Percentiles rank a stretch among this genome's conserved stretches.
Conservation (phyloP, 345 rosid genomes). For the Noccaea bulbosa region DNA sequence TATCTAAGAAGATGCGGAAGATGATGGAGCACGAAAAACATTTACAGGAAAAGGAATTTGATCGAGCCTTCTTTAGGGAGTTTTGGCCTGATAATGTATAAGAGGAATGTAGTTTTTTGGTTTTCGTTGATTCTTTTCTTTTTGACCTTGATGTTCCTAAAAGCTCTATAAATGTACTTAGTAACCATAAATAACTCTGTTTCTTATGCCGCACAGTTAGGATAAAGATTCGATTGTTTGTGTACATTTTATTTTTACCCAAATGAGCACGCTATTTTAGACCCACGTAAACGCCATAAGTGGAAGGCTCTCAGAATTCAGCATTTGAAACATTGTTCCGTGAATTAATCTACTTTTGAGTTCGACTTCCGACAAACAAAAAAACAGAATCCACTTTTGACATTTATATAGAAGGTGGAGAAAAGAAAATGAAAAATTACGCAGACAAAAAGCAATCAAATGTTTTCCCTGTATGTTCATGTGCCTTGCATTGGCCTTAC, state of each 20-base stretch:
- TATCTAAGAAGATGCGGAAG: slow-evolving; percentile 75
- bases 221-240: not conserved
- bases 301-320: not conserved
- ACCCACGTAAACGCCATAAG: not conserved
- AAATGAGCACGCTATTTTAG: not conserved
- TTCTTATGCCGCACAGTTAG: not conserved
- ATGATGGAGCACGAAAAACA: slow-evolving; percentile 66
- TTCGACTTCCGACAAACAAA: not conserved
- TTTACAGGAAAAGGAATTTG: slow-evolving; percentile 73
- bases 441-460: slow-evolving; percentile 4
- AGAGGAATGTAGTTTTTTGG: slow-evolving; percentile 27
- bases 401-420: not conserved
- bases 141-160: slow-evolving; percentile 2
- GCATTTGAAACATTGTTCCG: not conserved
- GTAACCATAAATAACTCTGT: not conserved
- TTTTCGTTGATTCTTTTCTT: not conserved
- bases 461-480: slow-evolving; percentile 24
- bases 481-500: slow-evolving; percentile 24
- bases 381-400: not conserved
- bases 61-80: slow-evolving; percentile 76
- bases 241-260: not conserved
- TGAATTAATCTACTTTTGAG: not conserved
- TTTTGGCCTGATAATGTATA: slow-evolving; percentile 97
- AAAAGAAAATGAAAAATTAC: not conserved
- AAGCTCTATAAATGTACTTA: not conserved